Conservation (phyloP, 78 protist species). For the Protostelium mycophagum region DNA sequence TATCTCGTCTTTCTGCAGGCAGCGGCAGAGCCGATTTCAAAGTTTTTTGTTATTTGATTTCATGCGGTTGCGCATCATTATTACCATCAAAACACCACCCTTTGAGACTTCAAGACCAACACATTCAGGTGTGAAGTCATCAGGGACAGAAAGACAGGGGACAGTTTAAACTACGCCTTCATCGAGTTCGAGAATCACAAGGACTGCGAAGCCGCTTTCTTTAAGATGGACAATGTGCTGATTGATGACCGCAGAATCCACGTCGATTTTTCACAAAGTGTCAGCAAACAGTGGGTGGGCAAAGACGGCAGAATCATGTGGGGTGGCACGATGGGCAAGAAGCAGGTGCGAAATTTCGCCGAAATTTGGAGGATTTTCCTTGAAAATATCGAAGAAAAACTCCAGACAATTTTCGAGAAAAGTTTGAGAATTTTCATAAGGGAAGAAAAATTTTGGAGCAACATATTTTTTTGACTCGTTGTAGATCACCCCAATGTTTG, state of each 20-base stretch:
- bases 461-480: too few species aligned
- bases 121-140: slow-evolving; percentile 77
- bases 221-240: slow-evolving; percentile 93
- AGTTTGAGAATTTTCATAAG: too few species aligned
- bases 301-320: neutral
- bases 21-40: too few species aligned
- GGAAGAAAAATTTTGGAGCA: too few species aligned
- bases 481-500: neutral
- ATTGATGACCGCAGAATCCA: slow-evolving; percentile 97
- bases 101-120: too few species aligned
- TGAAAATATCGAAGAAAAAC: neutral
- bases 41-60: too few species aligned
- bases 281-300: neutral
- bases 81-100: too few species aligned
- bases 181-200: slow-evolving; percentile 82
- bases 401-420: too few species aligned
- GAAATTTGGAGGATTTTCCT: neutral
- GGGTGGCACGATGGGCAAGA: neutral
- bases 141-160: slow-evolving; percentile 79
- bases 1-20: too few species aligned
- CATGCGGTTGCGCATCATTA: too few species aligned
- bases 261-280: slow-evolving; percentile 24
- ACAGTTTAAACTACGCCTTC: slow-evolving; percentile 91
- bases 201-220: slow-evolving; percentile 82
- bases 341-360: neutral